Percentiles rank a stretch among this genome's conserved stretches.
These are phyloP conservation scores for Priceomyces medius DNA, from an alignment of 805 yeast species.

Conservation along the genomic window DNA sequence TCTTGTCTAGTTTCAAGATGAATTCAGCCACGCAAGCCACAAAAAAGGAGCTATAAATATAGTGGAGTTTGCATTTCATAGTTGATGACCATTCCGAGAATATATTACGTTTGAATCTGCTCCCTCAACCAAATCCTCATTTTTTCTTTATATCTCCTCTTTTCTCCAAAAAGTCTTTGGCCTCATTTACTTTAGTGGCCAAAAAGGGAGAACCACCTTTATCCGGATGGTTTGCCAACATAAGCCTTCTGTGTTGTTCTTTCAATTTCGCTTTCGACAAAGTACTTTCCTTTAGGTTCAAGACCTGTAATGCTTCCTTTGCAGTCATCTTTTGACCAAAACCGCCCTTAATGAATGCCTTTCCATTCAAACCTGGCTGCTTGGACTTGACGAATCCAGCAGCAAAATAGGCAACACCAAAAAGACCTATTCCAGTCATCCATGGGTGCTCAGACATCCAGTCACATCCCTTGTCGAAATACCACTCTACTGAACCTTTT, in stretches of 20 bases:
- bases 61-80: too few relatives aligned
- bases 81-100: too few relatives aligned
- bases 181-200: slow-evolving; percentile 92
- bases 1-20: too few relatives aligned
- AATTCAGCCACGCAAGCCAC: too few relatives aligned
- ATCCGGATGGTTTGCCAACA: slow-evolving; percentile 92
- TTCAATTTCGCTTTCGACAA: slow-evolving; percentile 64
- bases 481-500: slow-evolving; percentile 55
- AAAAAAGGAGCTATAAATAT: too few relatives aligned
- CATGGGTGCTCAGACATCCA: slow-evolving; percentile 77
- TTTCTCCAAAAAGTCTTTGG: slow-evolving; percentile 77
- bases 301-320: slow-evolving; percentile 82
- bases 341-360: slow-evolving; percentile 79
- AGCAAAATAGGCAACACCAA: slow-evolving; percentile 59
- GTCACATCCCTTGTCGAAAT: slow-evolving; percentile 58
- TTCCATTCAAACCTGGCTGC: slow-evolving; percentile 66
- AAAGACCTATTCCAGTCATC: slow-evolving; percentile 66
- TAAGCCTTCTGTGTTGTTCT: slow-evolving; percentile 77
- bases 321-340: slow-evolving; percentile 90
- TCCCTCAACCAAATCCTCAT: too few relatives aligned
- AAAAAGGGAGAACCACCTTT: slow-evolving; percentile 88
- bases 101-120: too few relatives aligned
- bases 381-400: slow-evolving; percentile 67
- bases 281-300: slow-evolving; percentile 69
- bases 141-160: slow-evolving; percentile 53